These are phyloP conservation scores for Alternaria postmessia DNA, from an alignment of 2,329 filamentous ascomycete species.

Conservation along the genomic window DNA sequence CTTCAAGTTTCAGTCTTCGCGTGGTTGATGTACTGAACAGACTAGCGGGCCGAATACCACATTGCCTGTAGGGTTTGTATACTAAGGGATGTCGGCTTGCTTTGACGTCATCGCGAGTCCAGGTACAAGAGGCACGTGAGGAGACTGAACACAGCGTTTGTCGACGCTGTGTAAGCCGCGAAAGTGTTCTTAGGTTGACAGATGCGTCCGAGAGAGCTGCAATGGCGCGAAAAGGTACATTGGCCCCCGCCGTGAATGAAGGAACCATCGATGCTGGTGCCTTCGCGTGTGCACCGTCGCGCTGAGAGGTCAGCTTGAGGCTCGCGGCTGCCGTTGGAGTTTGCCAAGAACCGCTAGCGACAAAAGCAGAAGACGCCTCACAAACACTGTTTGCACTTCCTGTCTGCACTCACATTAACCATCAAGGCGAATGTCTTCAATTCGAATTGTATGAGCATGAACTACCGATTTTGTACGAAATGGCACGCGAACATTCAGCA, in stretches of 20 bases:
- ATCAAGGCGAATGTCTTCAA: background rate
- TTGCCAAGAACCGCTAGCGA: constrained; percentile 23
- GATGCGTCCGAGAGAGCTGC: constrained; percentile 17
- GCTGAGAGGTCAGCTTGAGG: constrained; percentile 14
- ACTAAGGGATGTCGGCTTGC: constrained; percentile 4
- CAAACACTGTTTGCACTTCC: background rate
- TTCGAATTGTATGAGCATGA: background rate
- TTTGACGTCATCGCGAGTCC: constrained; percentile 20
- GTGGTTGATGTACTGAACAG: constrained; percentile 32
- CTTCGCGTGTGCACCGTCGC: constrained; percentile 17
- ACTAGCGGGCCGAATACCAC: constrained; percentile 8
- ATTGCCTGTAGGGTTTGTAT: constrained; percentile 5
- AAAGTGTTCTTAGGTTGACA: constrained; percentile 10
- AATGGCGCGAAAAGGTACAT: constrained; percentile 19
- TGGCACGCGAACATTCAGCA: background rate
- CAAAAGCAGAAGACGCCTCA: constrained; percentile 9
- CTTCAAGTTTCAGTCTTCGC: constrained; percentile 15
- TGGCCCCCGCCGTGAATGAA: constrained; percentile 28
- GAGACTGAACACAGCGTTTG: constrained; percentile 26
- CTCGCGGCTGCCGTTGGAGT: constrained; percentile 9
- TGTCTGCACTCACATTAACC: background rate
- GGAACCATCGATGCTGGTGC: constrained; percentile 16
- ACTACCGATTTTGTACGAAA: background rate
- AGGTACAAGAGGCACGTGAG: constrained; percentile 46
- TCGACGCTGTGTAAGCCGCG: constrained; percentile 21